Evolutionary conservation across 768 basidiomycete species (phyloP), one percentile per base, ranked within the genome.

Genomic region (Melanogaster broomeanus): DNA sequence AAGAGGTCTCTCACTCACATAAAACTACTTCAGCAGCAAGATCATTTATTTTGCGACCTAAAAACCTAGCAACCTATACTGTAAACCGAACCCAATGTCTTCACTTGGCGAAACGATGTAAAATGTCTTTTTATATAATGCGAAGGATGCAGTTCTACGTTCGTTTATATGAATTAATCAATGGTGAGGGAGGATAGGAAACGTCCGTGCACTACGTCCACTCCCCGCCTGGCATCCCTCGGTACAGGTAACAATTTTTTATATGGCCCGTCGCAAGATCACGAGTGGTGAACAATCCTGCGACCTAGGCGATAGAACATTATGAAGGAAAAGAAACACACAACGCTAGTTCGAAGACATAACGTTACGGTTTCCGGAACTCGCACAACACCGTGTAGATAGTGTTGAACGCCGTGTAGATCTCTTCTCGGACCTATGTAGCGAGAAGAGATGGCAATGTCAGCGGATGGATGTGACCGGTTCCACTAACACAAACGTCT

Each of bases 401-500:
- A 52, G 93, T 93, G 76, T 98, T 98, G 87, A 99, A 99, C 22
- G 97, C 97, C 31, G 93, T 93, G 69, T 99, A 98, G 59, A 98
- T 98, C 81, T 99, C 96, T 76, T 98, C 95, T 74, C 97, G 82
- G 74, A 98, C 89, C 93, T 96, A 71, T 30, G 16, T 13, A 65
- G 58, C 58, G 64, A 53, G 66, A 64, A 56, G 66, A n/a, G 60
- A 69, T 71, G 67, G 57, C 43, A 62, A 67, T 61, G 74, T 85
- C 69, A 80, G 77, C 74, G 71, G 70, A 74, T 63, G 61, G 65
- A 64, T 58, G 74, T 78, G 73, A 76, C 80, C 66, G 78, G 73
- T 49, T 74, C 77, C 24, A 77, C 78, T 45, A 75, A 67, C 48
- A 70, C 69, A 56, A 72, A 73, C 63, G 73, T 72, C 59, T 48